Base-by-base conservation (phyloP, 75 land plant species). In the Pinus taeda region DNA sequence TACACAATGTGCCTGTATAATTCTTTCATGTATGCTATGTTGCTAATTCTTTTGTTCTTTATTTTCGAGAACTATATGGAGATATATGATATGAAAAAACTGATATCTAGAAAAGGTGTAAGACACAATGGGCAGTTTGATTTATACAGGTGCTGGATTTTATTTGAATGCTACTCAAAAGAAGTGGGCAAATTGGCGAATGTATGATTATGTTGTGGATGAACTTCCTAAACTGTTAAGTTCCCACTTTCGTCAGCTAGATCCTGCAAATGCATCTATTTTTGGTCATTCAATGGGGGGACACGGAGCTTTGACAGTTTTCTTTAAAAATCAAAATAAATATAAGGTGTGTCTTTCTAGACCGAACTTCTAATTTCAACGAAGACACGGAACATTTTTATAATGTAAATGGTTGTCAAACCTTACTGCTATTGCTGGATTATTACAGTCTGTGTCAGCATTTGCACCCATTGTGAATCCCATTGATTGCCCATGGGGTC, bases 221-320 rank as follows among this genome's bases (percentile, higher is more conserved):
- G 98, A 97, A 80, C 73, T 94, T 79, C 99, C 98, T 15, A 57
- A 80, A 53, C 76, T 97, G 75, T 78, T 95, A 67, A 78, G 65
- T 62, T 85, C 88, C 66, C 83, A 91, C 65, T 95, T 97, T 78
- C 83, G 84, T 22, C 84, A 88, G 79, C 91, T 97, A 74, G 99
- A 97, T 78, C 87, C 95, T 18, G 74, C 93, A 37, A 62, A 79
- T 15, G 93, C 95, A 56, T 97, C 99, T 8, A 89, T 97, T 15
- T 92, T 74, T 83, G 99, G 99, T 37, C 99, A 97, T 76, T 97
- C 99, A 6, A 97, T 97, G 99, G 99, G 99, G 60, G 99, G 99
- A 22, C 99, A 97, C 88, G 99, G 99, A 55, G 98, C 99, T 21
- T 75, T 97, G 60, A 95, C 91, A 26, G 87, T 97, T 74, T 97